Conservation (phyloP, 345 rosid genomes). For the Camelina laxa region DNA sequence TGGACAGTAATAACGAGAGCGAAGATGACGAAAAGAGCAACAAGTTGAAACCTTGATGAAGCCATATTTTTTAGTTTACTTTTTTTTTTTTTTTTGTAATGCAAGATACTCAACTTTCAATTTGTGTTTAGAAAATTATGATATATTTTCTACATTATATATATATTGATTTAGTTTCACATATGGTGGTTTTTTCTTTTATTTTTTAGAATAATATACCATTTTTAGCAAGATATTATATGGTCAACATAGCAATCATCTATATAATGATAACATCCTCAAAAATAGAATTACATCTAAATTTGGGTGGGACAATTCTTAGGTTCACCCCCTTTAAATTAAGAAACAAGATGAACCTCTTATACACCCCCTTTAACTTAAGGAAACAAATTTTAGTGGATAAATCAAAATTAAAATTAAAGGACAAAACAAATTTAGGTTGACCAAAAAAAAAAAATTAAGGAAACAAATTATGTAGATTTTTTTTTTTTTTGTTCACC, state of each 20-base stretch:
- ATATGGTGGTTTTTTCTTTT: constrained; percentile 1
- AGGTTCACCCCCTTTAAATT: too few relatives aligned
- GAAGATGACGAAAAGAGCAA: constrained; percentile 38
- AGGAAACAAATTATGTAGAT: too few relatives aligned
- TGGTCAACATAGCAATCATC: constrained; percentile 8
- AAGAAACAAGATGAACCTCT: too few relatives aligned
- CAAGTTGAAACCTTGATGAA: constrained; percentile 39
- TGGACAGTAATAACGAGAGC: constrained; percentile 39
- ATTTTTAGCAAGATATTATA: constrained; percentile 14
- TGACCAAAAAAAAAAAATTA: too few relatives aligned
- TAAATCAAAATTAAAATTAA: too few relatives aligned
- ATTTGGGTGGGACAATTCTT: not conserved
- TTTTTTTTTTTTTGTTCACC: too few relatives aligned
- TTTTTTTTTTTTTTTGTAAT: constrained; percentile 14
- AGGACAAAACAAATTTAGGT: too few relatives aligned
- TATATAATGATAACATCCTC: not conserved
- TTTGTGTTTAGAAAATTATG: constrained; percentile 17
- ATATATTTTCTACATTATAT: constrained; percentile 1
- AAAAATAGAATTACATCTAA: constrained; percentile 27
- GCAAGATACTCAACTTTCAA: constrained; percentile 26
- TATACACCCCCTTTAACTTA: too few relatives aligned
- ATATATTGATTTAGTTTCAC: not conserved
- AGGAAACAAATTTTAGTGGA: too few relatives aligned
- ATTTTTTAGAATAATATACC: not conserved
- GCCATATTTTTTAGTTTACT: constrained; percentile 26